Evolutionary conservation across 2,329 filamentous ascomycete genomes (phyloP), one percentile per base, ranked within the genome.

Genomic region (Pestalotiopsis sp.): DNA sequence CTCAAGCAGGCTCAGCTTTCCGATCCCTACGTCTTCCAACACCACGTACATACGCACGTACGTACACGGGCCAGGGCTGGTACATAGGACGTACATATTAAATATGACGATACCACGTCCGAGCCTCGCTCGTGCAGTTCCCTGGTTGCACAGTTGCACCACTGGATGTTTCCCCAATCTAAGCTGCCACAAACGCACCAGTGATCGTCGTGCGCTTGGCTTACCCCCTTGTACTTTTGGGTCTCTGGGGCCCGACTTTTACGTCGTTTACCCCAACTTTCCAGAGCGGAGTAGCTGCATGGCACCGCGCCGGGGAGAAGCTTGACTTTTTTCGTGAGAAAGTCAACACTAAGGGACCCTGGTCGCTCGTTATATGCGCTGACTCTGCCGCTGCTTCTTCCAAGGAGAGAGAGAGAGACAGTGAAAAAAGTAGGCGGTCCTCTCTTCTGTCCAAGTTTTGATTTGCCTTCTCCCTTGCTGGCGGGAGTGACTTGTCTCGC

Each of bases 201-300:
- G 38, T 69, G 65, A 69, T 57, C 66, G 56, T 49, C n/a, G 38
- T 61, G 57, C 66, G 66, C 58, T 67, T 67, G 57, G 45, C 45
- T 25, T 63, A 52, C 39, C 57, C 66, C 57, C 58, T 62, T 59
- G 65, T 39, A 52, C 31, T 41, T 20, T n/a, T n/a, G 45, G 17
- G 17, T n/a, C 45, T 52, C 11, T 52, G 45, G 45, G 45, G 45
- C 45, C 45, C 45, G 45, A n/a, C 23, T 52, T 56, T 17, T 67
- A 67, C 59, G 57, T 52, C 39, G 38, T 67, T 61, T 67, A 67
- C 66, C 66, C 66, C 66, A 67, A 67, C 58, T 67, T 62, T 39
- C 39, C 31, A 36, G 45, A 67, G 66, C 58, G 66, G 66, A 63
- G 66, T 67, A 67, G 66, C 66, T 67, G 27, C 65, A 45, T 41